Base-by-base conservation (phyloP, 2,329 filamentous ascomycete genomes). In the Chaetomiaceae sp. region DNA sequence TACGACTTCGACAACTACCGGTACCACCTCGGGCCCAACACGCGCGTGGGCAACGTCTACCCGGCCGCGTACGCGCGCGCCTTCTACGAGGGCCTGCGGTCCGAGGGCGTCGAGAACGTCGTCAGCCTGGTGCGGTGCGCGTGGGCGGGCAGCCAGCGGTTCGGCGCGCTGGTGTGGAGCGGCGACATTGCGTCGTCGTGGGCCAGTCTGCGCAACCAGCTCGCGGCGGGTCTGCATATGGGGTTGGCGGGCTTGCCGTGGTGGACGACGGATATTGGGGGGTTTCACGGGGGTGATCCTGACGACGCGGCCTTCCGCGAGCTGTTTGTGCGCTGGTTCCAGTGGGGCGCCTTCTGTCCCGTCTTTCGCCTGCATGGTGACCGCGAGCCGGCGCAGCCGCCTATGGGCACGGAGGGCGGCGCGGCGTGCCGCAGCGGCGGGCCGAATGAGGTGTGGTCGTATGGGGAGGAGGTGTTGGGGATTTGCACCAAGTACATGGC, bases 201-300 rank as follows among this genome's bases (percentile, higher is more conserved):
- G 44, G 36, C 38, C 1, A 47, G 44, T 26, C 33, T 47, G 7
- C 32, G 44, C 6, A 38, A 37, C 33, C 44, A 47, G 33, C 33
- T 47, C 10, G 38, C 44, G 2, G 44, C 44, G 3, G 44, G 44
- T 7, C 8, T 47, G 44, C 44, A 47, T 19, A 47, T 47, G 44
- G 44, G 38, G n/a, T 32, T 47, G 26, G 38, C 44, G 2, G 44
- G 44, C 20, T 11, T 47, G 14, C 44, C 44, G 10, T 47, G 44
- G 44, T 42, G 44, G 44, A 47, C 44, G 38, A 47, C 44, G 12
- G 44, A 47, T 33, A 47, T 47, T 19, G 44, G 44, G 26, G 44
- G 44, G 8, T 47, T 47, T 33, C 44, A 47, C 34, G 44, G 44
- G 10, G 44, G 44, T 15, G 32, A 47, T 9, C 33, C 38, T 1